A percentile compares a stretch with the other conserved stretches of the same genome.
These are phyloP conservation scores for Rhizopogon rudus DNA, from an alignment of 768 basidiomycete genomes.

Conservation along the genomic window DNA sequence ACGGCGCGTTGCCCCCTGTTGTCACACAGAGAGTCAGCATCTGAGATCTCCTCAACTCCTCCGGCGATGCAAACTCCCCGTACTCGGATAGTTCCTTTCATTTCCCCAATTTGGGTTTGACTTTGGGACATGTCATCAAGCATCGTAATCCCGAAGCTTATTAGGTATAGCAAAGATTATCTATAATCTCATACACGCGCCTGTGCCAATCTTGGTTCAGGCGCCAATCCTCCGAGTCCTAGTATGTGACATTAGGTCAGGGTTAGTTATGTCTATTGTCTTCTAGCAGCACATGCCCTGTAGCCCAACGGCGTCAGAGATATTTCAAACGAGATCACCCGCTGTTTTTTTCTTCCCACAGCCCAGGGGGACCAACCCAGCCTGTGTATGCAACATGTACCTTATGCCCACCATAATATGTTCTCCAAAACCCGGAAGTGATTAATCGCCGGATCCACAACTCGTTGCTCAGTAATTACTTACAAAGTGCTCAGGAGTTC, in stretches of 20 bases:
- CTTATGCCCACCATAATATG: not conserved
- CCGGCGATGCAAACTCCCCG: constrained; percentile 29
- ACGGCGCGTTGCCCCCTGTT: not conserved
- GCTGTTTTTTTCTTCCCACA: not conserved
- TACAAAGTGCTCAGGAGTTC: too few relatives aligned
- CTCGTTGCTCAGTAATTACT: too few relatives aligned
- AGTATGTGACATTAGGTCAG: not conserved
- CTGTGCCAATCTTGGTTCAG: not conserved
- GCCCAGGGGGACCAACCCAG: not conserved
- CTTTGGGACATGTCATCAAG: not conserved
- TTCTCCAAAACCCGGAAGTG: too few relatives aligned
- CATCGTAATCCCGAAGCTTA: not conserved
- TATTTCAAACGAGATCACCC: not conserved
- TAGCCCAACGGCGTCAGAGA: not conserved
- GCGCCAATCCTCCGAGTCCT: not conserved
- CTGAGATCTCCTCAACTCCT: constrained; percentile 27
- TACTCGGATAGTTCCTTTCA: constrained; percentile 23
- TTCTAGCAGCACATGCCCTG: not conserved
- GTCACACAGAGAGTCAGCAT: constrained; percentile 7
- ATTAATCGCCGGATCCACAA: too few relatives aligned
- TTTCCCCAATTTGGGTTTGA: constrained; percentile 1
- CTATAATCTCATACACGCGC: not conserved
- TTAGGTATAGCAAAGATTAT: not conserved
- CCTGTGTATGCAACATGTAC: not conserved
- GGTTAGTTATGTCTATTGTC: not conserved